Percentiles rank a stretch among this genome's conserved stretches.
Evolutionary conservation across 176 grass and related monocot genomes (phyloP).

Genomic region (Alopecurus myosuroides): DNA sequence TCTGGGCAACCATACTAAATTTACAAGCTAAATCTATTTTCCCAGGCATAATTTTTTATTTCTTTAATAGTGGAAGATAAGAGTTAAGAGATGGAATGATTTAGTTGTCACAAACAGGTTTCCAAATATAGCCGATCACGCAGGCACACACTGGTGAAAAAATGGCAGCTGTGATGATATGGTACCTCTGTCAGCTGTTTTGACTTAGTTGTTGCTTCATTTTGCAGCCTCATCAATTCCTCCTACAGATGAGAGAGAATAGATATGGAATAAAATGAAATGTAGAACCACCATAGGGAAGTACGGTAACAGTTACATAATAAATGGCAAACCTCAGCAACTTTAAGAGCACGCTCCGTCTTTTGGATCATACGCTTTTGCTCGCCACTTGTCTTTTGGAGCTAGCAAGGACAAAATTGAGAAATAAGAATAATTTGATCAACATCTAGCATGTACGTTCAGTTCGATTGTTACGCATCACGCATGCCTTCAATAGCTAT

Average conservation of each 20-base stretch:
- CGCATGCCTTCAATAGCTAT: not conserved
- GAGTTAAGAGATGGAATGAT: not conserved
- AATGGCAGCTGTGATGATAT: not conserved
- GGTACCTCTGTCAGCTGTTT: constrained; percentile 68
- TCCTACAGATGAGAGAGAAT: constrained; percentile 46
- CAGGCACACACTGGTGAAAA: not conserved
- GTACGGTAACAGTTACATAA: not conserved
- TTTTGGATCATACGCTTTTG: constrained; percentile 69
- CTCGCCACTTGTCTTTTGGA: constrained; percentile 71
- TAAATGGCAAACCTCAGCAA: constrained; percentile 69
- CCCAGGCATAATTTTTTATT: not conserved
- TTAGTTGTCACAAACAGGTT: not conserved
- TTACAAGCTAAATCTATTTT: not conserved
- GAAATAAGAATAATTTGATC: constrained; percentile 3
- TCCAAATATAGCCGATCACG: not conserved
- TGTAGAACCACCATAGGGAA: not conserved
- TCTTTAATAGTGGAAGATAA: not conserved
- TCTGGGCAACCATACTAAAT: constrained; percentile 2
- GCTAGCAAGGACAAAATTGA: constrained; percentile 41
- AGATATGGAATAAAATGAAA: constrained; percentile 24
- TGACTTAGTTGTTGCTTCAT: constrained; percentile 73
- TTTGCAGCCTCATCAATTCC: constrained; percentile 76
- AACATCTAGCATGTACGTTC: not conserved
- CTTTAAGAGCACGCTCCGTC: constrained; percentile 87
- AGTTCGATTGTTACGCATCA: not conserved